Base-by-base conservation (phyloP, 139 green algal species). In the Pseudopediastrum boryanum region DNA sequence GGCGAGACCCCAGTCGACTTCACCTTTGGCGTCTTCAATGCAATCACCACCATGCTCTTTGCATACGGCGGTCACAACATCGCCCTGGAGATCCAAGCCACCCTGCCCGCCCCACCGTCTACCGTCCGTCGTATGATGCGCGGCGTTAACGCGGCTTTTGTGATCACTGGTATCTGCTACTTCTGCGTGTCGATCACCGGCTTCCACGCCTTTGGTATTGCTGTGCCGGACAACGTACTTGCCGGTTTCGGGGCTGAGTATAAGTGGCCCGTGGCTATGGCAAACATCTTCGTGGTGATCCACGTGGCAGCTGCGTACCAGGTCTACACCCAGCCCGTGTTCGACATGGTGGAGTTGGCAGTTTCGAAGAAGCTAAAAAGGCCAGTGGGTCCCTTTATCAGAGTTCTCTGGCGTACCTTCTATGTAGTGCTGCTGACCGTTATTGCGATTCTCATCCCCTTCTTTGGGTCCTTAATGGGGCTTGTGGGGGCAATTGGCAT, bases 281-380 rank as follows among this genome's bases (percentile, higher is more conserved):
- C 39, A 4, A 54, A 71, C 42, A 13, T 84, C 52, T 65, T 84
- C 39, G 83, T 87, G 56, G 61, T 87, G 36, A 36, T 86, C 10
- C 81, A 86, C 68, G 72, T 86, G 52, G 41, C 80, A 35, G 52
- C 80, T 44, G 80, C 72, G 25, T 83, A 78, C 42, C 63, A 68
- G 51, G 82, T 83, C 3, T 86, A 83, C 81, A 83, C 61, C 19
- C 72, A 83, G 56, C 81, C 81, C 21, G 36, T 83, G 42, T 65
- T 70, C 36, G 80, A 85, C 46, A 78, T 81, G 74, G 75, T 82
- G 27, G 80, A 85, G 46, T 44, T 43, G 7, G 9, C 41, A 36
- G 31, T 77, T n/a, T n/a, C n/a, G n/a, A n/a, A n/a, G n/a, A 44
- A 69, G 2, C 79, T 78, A n/a, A n/a, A n/a, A n/a, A n/a, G n/a